Base-by-base conservation (phyloP, 2,329 filamentous ascomycete genomes). In the Diaporthe sp. region DNA sequence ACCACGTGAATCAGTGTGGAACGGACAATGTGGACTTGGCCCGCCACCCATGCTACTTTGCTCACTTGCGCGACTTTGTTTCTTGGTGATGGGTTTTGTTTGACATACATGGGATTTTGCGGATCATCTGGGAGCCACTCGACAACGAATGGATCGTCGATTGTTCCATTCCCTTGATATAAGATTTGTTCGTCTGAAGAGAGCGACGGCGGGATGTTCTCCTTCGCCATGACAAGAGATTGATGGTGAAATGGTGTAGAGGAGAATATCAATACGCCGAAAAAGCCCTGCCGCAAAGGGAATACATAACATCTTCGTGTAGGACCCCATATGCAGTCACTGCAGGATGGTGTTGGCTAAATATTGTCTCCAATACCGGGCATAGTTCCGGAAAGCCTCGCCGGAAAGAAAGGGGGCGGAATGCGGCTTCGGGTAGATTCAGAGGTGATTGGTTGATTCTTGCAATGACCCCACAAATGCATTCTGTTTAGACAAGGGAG, bases 111-210 rank as follows among this genome's bases (percentile, higher is more conserved):
- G 1, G 85, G 85, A 68, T 88, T 87, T 74, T 85, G 81, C 5
- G 85, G 84, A 75, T 88, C 86, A 65, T 85, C 82, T 34, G 84
- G 82, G 75, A 87, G 83, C 84, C 84, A 88, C 67, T 86, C 83
- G 68, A 88, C 85, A 4, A 86, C 80, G 74, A 83, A 86, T 0
- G 85, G 85, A 77, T 86, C 84, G n/a, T 85, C 83, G 28, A 83
- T 82, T 65, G 85, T 87, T 71, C 85, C 85, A 39, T 58, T 31
- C 7, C 42, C 57, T 12, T n/a, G 28, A 8, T 63, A 72, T 28
- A 31, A 5, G 22, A 13, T 31, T 63, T 55, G n/a, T 25, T 58
- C 55, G 44, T 58, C 70, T 28, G 37, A 10, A 44, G 15, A 15
- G 25, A 55, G 63, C 55, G 42, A 72, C n/a, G 2, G 6, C 28